Percentiles rank a stretch among this genome's conserved stretches.
Evolutionary conservation across 257 asterid genomes (phyloP).

Genomic region (Salvia splendens): DNA sequence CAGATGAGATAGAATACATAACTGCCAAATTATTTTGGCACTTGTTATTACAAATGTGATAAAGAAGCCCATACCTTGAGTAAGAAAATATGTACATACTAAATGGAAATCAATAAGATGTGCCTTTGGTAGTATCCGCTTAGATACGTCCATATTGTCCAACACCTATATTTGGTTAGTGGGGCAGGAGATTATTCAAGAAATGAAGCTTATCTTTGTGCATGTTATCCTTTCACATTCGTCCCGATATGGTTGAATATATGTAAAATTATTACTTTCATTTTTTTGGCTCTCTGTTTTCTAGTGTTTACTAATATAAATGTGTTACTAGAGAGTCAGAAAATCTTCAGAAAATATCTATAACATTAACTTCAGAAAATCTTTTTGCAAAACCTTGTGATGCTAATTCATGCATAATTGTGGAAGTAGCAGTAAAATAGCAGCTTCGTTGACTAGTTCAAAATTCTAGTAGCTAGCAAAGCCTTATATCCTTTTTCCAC

Average conservation of each 20-base stretch:
- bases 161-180: not conserved
- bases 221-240: not conserved
- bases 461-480: not conserved
- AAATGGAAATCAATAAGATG: not conserved
- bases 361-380: not conserved
- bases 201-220: not conserved
- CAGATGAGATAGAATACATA: not conserved
- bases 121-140: not conserved
- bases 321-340: not conserved
- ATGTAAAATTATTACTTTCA: not conserved
- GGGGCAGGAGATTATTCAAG: not conserved
- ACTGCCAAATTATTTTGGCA: not conserved
- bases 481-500: not conserved
- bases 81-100: not conserved
- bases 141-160: not conserved
- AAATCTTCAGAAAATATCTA: not conserved
- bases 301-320: not conserved
- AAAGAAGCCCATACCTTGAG: not conserved
- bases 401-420: not conserved
- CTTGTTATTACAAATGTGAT: not conserved
- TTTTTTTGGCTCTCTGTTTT: not conserved
- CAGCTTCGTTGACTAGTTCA: not conserved
- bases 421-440: conserved; percentile 10
- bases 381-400: not conserved
- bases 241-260: not conserved